Percentiles rank a stretch among this genome's conserved stretches.
Conservation (phyloP, 108 stramenopile genomes). For the Cyclotella atomus region DNA sequence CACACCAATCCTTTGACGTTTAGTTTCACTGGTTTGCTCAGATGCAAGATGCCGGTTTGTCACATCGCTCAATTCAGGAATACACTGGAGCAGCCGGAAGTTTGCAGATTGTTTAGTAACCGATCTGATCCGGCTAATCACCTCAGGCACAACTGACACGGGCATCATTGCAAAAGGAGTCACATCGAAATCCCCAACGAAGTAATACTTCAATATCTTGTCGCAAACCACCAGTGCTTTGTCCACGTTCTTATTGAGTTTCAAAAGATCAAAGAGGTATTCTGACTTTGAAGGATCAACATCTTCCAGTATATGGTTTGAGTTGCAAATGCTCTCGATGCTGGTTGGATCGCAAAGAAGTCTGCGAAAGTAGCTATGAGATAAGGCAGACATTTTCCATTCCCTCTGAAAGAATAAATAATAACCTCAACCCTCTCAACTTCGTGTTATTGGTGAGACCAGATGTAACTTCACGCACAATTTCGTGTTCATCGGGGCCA, state of each 20-base stretch:
- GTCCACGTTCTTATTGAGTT: background rate
- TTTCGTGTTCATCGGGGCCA: too few relatives aligned
- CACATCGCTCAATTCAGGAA: background rate
- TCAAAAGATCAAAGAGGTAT: background rate
- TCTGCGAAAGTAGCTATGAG: too few relatives aligned
- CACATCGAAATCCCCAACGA: background rate
- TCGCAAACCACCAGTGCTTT: background rate
- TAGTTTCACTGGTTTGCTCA: too few relatives aligned
- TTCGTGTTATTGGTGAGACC: background rate
- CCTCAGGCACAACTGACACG: background rate
- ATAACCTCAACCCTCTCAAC: background rate
- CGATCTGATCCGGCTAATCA: background rate
- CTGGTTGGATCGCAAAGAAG: background rate
- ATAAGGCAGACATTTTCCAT: background rate
- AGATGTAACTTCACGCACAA: background rate
- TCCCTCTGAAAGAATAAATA: background rate
- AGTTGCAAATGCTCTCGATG: background rate
- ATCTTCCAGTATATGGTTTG: background rate
- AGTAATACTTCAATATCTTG: slow-evolving; percentile 1
- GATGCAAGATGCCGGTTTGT: too few relatives aligned
- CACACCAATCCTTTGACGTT: too few relatives aligned
- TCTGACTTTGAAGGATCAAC: background rate
- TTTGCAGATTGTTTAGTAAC: background rate
- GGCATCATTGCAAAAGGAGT: background rate
- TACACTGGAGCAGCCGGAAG: background rate